These are phyloP conservation scores for Cerrena zonata DNA, from an alignment of 1,284 basidiomycete species.

Conservation along the genomic window DNA sequence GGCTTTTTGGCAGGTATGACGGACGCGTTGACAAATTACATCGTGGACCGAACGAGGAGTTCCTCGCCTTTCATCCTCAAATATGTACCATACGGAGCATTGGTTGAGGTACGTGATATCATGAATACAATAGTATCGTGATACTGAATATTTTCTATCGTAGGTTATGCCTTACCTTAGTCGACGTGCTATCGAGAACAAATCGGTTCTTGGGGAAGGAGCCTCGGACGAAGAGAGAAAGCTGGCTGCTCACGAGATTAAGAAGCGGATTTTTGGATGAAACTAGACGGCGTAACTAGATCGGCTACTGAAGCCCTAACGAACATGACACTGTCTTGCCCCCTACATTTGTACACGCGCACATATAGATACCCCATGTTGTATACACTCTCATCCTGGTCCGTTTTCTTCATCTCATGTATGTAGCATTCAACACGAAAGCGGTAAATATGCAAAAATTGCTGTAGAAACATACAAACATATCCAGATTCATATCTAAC, in stretches of 20 bases:
- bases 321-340: no score
- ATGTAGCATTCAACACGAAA: no score
- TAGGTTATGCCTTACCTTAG: slow-evolving; percentile 65
- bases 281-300: no score
- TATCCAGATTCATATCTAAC: neutral
- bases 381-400: no score
- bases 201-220: slow-evolving; percentile 53
- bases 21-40: slow-evolving; percentile 70
- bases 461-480: neutral
- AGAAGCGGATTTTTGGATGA: slow-evolving; percentile 29
- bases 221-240: slow-evolving; percentile 44
- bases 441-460: no score
- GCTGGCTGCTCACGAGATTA: slow-evolving; percentile 36
- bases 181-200: slow-evolving; percentile 67
- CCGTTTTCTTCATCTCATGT: no score
- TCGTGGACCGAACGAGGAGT: slow-evolving; percentile 54
- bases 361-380: no score
- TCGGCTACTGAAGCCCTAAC: no score
- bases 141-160: slow-evolving; percentile 13
- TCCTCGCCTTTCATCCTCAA: slow-evolving; percentile 72
- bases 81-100: slow-evolving; percentile 79
- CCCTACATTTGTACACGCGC: no score
- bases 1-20: slow-evolving; percentile 76
- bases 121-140: neutral
- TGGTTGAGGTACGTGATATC: slow-evolving; percentile 48